These are phyloP conservation scores for Verticillium zaregamsianum DNA, from an alignment of 2,329 filamentous ascomycete genomes.

Conservation along the genomic window DNA sequence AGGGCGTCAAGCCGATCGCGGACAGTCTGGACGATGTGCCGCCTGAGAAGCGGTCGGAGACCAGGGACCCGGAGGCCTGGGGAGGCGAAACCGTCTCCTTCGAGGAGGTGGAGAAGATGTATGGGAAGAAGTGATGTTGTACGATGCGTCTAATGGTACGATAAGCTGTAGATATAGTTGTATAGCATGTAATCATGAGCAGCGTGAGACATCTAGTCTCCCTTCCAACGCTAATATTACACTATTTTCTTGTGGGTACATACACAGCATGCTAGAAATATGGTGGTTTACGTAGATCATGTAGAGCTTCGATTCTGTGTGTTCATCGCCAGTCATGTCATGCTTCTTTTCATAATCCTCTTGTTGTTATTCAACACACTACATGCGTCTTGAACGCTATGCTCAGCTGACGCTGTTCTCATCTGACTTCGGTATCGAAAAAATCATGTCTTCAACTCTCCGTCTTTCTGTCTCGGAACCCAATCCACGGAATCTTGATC, in stretches of 20 bases:
- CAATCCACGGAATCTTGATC: conserved; percentile 36
- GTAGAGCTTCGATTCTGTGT: too few relatives aligned
- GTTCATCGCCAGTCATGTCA: too few relatives aligned
- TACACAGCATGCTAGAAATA: background rate
- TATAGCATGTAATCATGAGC: background rate
- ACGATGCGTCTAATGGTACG: background rate
- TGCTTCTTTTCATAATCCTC: too few relatives aligned
- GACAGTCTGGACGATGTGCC: background rate
- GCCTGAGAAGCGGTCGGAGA: conserved; percentile 6
- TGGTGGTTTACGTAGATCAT: too few relatives aligned
- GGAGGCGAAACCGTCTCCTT: conserved; percentile 28
- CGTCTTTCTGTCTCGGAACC: conserved; percentile 34
- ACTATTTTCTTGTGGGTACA: background rate
- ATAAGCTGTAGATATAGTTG: background rate
- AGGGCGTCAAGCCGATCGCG: background rate
- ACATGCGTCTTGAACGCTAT: too few relatives aligned
- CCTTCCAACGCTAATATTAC: background rate
- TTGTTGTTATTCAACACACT: too few relatives aligned
- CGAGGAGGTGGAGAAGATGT: conserved; percentile 24
- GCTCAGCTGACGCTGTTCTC: too few relatives aligned
- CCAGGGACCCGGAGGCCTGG: conserved; percentile 16
- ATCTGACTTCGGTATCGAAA: too few relatives aligned
- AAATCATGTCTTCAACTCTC: conserved; percentile 2
- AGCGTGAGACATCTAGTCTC: background rate
- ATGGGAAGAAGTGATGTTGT: conserved; percentile 4